phyloP scores from a whole-genome alignment of 176 grass and related monocot species.

The Urochloa ruziziensis region DNA sequence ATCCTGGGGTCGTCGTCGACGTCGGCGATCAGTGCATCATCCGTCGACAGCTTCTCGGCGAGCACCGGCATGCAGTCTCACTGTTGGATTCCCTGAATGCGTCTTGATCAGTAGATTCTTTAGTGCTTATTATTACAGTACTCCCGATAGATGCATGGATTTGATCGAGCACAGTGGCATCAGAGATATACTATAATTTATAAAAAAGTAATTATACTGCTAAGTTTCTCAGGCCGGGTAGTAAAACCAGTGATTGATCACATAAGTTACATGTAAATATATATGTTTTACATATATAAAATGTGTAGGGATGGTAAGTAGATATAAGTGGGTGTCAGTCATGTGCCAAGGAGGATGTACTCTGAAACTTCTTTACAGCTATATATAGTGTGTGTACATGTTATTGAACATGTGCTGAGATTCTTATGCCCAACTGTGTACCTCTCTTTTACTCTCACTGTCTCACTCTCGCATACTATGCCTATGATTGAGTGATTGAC shows the following conservation, averaged over 20 bases:
- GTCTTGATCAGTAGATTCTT: not conserved
- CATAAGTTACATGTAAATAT: slow-evolving; percentile 40
- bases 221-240: slow-evolving; percentile 13
- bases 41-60: slow-evolving; percentile 42
- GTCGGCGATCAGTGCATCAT: slow-evolving; percentile 44
- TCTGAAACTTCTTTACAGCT: slow-evolving; percentile 11
- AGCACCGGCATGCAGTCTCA: slow-evolving; percentile 46
- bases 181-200: not conserved
- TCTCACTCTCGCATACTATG: too few relatives aligned
- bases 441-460: not conserved
- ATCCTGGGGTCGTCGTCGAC: slow-evolving; percentile 74
- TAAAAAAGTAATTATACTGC: slow-evolving; percentile 28
- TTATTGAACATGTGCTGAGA: not conserved
- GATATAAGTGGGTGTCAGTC: not conserved
- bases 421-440: not conserved
- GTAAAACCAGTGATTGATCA: slow-evolving; percentile 11
- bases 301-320: slow-evolving; percentile 16
- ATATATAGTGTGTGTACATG: not conserved
- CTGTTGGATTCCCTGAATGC: slow-evolving; percentile 53
- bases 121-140: not conserved
- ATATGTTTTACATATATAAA: slow-evolving; percentile 20
- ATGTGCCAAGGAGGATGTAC: not conserved
- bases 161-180: not conserved
- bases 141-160: not conserved
- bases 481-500: not conserved